Base-by-base conservation (phyloP, 192 early-diverging fungal species). In the Chytriomyces hyalinus region DNA sequence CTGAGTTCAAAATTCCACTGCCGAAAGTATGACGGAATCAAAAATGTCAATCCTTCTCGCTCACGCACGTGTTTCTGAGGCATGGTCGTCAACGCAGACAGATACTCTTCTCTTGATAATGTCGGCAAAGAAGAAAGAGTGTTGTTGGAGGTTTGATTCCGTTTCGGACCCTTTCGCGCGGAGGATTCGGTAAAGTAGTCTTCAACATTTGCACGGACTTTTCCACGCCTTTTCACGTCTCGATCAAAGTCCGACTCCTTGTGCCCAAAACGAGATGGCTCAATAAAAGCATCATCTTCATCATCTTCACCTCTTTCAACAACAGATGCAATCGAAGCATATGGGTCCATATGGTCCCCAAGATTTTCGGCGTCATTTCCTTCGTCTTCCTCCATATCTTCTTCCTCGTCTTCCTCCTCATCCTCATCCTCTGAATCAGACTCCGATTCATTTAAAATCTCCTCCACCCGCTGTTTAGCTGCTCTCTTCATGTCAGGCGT, bases 1-100 rank as follows among this genome's bases (percentile, higher is more conserved):
- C 77, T 64, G 5, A 98, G 82, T 78, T 98, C 94, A 87, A 95
- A 95, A 62, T 81, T 85, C 96, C 96, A 99, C 76, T 99, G 94
- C 1, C 81, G 82, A 73, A 96, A 99, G 67, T 73, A 71, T 5
- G 53, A 22, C 7, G 53, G 63, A 70, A 78, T 61, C 28, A 81
- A 61, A 6, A 11, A n/a, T 10, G 15, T 45, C n/a, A 84, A 71
- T 5, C 50, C 70, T 36, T 87, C 70, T 72, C 26, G 91, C 79
- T 57, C 75, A 6, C 17, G 5, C 6, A 9, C 49, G 43, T 81
- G 83, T 49, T 81, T 84, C 47, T 22, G 17, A 8, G 77, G 74
- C 17, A 72, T 67, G 2, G 26, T 63, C 0, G 53, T n/a, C 4
- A 80, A 28, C 17, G 62, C 22, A 3, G 13, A 71, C 26, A 84